Evolutionary conservation across 2,329 filamentous ascomycete species (phyloP), one percentile per base, ranked within the genome.

Genomic region (Fusarium nelsonii): DNA sequence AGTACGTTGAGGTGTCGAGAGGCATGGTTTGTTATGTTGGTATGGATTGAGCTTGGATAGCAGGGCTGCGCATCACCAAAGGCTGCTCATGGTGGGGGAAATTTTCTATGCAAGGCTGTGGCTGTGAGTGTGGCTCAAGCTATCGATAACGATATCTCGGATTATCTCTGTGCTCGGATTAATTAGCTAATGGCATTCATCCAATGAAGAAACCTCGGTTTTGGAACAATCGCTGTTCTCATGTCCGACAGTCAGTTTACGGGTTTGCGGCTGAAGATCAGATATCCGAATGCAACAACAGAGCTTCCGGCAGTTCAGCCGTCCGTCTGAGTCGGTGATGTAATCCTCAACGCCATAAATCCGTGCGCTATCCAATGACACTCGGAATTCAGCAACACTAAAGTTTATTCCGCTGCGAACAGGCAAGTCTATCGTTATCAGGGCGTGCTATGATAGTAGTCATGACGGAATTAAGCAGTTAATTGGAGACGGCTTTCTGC

Each of bases 1-100:
- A 89, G 84, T 97, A 98, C 52, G 92, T 94, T 14, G 93, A 95
- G 9, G 94, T 97, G 81, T 97, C 95, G 79, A 98, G 92, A 61
- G 95, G 94, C 95, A 97, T 97, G 72, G 28, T 68, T 57, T 8
- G 44, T 43, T 28, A 52, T 49, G 28, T 39, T 51, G 33, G 51
- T 28, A 30, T 48, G 23, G 16, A 20, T 55, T 20, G 23, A 58
- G 45, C 46, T 66, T 45, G 28, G n/a, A 44, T 26, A 44, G 40
- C 37, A 52, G 9, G 40, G 58, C 51, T 51, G 50, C 28, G 43
- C 49, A 56, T 68, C 44, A 30, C 63, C 41, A 60, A 64, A 56
- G 33, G 39, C 56, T 58, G 50, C 41, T 46, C 49, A 70, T 75
- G 63, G 73, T 72, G 73, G 71, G 73, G 73, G 69, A 63, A 73